These are phyloP conservation scores for Colletotrichum salicis DNA, from an alignment of 2,329 filamentous ascomycete genomes.

Conservation along the genomic window DNA sequence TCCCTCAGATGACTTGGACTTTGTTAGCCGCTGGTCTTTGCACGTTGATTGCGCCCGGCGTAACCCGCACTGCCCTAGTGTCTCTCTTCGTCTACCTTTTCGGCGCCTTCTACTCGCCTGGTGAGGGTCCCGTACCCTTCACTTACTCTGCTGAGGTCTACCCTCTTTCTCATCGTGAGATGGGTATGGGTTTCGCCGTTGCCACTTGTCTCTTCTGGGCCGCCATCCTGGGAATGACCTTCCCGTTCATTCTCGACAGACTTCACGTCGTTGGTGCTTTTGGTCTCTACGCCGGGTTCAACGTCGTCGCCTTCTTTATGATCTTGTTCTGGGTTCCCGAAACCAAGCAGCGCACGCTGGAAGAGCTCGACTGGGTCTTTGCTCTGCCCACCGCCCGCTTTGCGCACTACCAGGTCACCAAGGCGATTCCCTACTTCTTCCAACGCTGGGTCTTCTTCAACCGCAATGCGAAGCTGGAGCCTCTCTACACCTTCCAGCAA, in stretches of 20 bases:
- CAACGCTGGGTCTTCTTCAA: conserved; percentile 44
- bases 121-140: conserved; percentile 75
- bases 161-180: conserved; percentile 75
- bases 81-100: conserved; percentile 53
- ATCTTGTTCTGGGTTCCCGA: conserved; percentile 69
- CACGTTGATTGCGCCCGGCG: conserved; percentile 54
- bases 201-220: conserved; percentile 73
- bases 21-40: conserved; percentile 67
- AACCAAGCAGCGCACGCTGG: conserved; percentile 66
- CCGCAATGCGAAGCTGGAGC: conserved; percentile 48
- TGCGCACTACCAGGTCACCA: conserved; percentile 46
- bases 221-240: conserved; percentile 70
- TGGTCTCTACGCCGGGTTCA: conserved; percentile 65
- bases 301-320: conserved; percentile 63
- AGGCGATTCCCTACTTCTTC: conserved; percentile 47
- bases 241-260: conserved; percentile 64
- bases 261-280: conserved; percentile 56
- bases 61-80: conserved; percentile 56
- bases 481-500: conserved; percentile 53
- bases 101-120: conserved; percentile 42
- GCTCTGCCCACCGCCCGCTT: conserved; percentile 46
- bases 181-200: conserved; percentile 77
- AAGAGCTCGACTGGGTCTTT: conserved; percentile 56
- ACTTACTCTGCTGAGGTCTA: conserved; percentile 77
- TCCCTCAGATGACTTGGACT: conserved; percentile 69